Evolutionary conservation across 176 grass and related monocot genomes (phyloP).

Genomic region (Aegilops tauschii): DNA sequence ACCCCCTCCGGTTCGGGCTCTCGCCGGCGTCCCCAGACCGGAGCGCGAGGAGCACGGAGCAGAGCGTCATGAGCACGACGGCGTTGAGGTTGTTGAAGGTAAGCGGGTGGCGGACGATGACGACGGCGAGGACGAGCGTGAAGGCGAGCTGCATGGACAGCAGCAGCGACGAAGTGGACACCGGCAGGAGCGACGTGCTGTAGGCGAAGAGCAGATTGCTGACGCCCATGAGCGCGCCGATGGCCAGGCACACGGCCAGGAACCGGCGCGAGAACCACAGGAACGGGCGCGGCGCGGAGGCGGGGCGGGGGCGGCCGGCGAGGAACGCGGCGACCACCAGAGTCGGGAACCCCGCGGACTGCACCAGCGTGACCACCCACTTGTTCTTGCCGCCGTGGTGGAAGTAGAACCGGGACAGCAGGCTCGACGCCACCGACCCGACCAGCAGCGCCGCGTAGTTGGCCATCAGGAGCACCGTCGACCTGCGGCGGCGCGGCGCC

Average conservation of each 20-base stretch:
- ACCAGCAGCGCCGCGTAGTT: constrained; percentile 66
- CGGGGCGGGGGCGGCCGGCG: constrained; percentile 28
- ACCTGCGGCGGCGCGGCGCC: neutral
- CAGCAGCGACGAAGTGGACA: constrained; percentile 89
- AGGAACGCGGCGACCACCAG: constrained; percentile 52
- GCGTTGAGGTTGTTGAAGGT: constrained; percentile 83
- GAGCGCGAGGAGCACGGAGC: constrained; percentile 63
- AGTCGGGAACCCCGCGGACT: constrained; percentile 75
- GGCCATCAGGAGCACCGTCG: constrained; percentile 31
- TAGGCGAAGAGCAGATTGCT: constrained; percentile 83
- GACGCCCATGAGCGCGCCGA: constrained; percentile 74
- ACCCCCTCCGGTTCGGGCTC: constrained; percentile 25
- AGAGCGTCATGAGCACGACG: constrained; percentile 71
- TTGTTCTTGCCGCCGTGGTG: constrained; percentile 57
- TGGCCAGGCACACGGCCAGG: constrained; percentile 42
- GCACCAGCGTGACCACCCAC: constrained; percentile 83
- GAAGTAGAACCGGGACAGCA: constrained; percentile 91
- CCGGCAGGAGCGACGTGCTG: constrained; percentile 72
- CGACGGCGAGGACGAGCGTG: constrained; percentile 64
- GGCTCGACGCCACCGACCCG: constrained; percentile 64
- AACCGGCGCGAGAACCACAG: constrained; percentile 44
- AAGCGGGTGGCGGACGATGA: constrained; percentile 72
- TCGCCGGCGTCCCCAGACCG: constrained; percentile 44
- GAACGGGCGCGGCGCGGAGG: constrained; percentile 34
- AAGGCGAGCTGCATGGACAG: constrained; percentile 87